These are phyloP conservation scores for Pelargonium myrrhifolium DNA, from an alignment of 441 rosid species.

Conservation along the genomic window DNA sequence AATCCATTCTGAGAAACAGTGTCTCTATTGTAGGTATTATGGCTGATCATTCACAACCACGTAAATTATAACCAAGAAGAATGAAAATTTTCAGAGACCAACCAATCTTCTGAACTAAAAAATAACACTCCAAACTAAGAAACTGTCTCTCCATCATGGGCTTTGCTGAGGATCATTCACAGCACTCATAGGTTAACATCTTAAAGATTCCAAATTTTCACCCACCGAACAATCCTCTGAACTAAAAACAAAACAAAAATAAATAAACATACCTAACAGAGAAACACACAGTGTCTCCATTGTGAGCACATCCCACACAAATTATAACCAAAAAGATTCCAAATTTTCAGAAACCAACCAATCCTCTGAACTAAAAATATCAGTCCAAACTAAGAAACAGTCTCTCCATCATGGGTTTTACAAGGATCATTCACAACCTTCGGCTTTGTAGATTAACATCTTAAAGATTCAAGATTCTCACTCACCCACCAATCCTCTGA, in stretches of 20 bases:
- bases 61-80: neutral
- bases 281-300: neutral
- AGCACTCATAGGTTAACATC: neutral
- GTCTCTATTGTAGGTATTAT: neutral
- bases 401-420: neutral
- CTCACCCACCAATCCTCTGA: neutral
- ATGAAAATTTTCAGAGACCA: neutral
- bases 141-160: neutral
- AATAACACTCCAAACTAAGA: neutral
- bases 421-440: neutral
- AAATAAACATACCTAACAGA: neutral
- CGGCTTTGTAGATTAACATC: neutral
- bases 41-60: neutral
- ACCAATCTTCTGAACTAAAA: neutral
- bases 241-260: neutral
- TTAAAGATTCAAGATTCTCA: neutral
- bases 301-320: neutral
- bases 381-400: too few relatives aligned
- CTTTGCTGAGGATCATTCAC: neutral
- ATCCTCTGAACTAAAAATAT: neutral
- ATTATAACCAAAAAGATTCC: neutral
- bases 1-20: too few relatives aligned
- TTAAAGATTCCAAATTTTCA: constrained; percentile 8
- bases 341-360: neutral
- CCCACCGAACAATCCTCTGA: constrained; percentile 5